Evolutionary conservation across 2,329 filamentous ascomycete species (phyloP).

Genomic region (Pseudogymnoascus sp.): DNA sequence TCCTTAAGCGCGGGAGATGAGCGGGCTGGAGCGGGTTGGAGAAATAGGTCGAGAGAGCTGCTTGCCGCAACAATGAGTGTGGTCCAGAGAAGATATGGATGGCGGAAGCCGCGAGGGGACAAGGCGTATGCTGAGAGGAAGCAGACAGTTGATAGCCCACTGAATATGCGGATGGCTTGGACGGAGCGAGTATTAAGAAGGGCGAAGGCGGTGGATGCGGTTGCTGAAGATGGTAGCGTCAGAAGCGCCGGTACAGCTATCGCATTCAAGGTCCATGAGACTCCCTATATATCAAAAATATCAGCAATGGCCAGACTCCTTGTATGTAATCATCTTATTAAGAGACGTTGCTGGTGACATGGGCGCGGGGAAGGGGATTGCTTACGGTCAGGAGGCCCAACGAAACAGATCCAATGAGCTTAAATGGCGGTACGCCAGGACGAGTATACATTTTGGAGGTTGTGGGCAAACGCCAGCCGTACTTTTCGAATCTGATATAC

Average conservation of each 20-base stretch:
- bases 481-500: neutral
- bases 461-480: neutral
- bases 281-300: slow-evolving; percentile 49
- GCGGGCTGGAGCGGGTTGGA: slow-evolving; percentile 20
- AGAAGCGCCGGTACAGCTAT: slow-evolving; percentile 74
- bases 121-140: slow-evolving; percentile 71
- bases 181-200: slow-evolving; percentile 56
- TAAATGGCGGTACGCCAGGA: slow-evolving; percentile 51
- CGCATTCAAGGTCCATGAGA: slow-evolving; percentile 75
- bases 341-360: neutral
- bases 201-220: slow-evolving; percentile 62
- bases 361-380: slow-evolving; percentile 17
- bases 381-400: slow-evolving; percentile 81
- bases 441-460: neutral
- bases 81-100: slow-evolving; percentile 88
- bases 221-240: slow-evolving; percentile 65
- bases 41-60: slow-evolving; percentile 32
- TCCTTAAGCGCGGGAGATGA: slow-evolving; percentile 25
- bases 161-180: slow-evolving; percentile 58
- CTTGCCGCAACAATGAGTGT: slow-evolving; percentile 55
- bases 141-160: slow-evolving; percentile 59
- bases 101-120: slow-evolving; percentile 65
- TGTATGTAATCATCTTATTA: neutral
- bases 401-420: slow-evolving; percentile 88
- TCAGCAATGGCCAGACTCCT: neutral